Evolutionary conservation across 2,329 filamentous ascomycete genomes (phyloP).

Genomic region (Paracorniculantispora psalliotae): DNA sequence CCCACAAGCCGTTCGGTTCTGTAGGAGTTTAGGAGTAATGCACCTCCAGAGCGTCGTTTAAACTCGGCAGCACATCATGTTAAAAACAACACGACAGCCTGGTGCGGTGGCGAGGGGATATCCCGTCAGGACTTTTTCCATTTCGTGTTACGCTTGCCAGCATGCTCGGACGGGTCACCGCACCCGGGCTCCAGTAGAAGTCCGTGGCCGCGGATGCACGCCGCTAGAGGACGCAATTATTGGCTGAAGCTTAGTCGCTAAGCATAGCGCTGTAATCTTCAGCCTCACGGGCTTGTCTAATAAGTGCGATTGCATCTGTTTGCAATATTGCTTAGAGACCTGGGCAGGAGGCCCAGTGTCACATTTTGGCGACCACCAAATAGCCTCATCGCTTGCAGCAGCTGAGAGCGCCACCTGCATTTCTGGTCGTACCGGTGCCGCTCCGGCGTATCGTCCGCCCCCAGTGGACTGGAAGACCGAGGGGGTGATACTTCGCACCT

Average conservation of each 20-base stretch:
- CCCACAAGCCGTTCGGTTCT: neutral
- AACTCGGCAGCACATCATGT: neutral
- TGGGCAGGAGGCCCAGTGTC: neutral
- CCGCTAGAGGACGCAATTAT: neutral
- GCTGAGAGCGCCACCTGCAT: slow-evolving; percentile 5
- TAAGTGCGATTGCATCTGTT: neutral
- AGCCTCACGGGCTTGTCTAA: neutral
- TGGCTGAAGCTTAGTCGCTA: neutral
- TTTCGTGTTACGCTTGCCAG: neutral
- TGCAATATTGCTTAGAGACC: neutral
- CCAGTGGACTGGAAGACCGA: too few species aligned
- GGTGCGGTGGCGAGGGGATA: neutral
- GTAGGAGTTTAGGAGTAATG: neutral
- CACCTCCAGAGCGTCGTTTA: neutral
- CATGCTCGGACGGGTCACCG: neutral
- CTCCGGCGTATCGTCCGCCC: neutral
- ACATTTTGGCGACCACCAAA: slow-evolving; percentile 1
- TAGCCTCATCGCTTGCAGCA: slow-evolving; percentile 2
- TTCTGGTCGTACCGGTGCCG: neutral
- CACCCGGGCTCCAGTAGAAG: neutral
- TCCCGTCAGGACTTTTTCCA: neutral
- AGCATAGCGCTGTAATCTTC: slow-evolving; percentile 1
- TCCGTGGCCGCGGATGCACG: neutral
- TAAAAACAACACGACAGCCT: neutral
- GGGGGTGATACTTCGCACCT: too few species aligned